Evolutionary conservation across 176 grass and related monocot species (phyloP).

Genomic region (Chrysopogon serrulatus): DNA sequence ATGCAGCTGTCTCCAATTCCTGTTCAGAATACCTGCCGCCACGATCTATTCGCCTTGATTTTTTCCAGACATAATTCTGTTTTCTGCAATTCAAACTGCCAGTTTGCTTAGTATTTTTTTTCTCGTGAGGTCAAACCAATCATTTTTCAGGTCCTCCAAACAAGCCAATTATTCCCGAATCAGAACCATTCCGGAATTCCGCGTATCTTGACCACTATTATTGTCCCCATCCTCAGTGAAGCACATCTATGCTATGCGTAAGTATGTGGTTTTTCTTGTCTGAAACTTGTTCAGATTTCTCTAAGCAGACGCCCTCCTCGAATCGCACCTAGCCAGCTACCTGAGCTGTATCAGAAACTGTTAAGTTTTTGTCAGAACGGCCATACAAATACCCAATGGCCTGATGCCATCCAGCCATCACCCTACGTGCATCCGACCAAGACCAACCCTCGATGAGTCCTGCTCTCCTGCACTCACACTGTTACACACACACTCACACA

Average conservation of each 20-base stretch:
- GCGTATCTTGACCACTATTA: constrained; percentile 5
- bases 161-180: neutral
- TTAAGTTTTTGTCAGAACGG: neutral
- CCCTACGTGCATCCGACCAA: constrained; percentile 1
- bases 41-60: constrained; percentile 1
- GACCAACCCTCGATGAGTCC: neutral
- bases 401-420: neutral
- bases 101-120: neutral
- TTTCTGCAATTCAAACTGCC: neutral
- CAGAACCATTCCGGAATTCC: neutral
- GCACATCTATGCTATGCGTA: neutral
- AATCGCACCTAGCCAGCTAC: neutral
- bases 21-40: neutral
- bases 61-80: neutral
- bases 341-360: constrained; percentile 31
- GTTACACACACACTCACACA: neutral
- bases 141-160: neutral
- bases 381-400: constrained; percentile 12
- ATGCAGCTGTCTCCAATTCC: constrained; percentile 6
- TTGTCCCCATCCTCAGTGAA: neutral
- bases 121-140: neutral
- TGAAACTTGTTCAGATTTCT: neutral
- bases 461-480: neutral
- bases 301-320: neutral
- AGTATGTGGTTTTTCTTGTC: neutral